A percentile compares a stretch with the other conserved stretches of the same genome.
Evolutionary conservation across 106 monocot species (phyloP).

Genomic region (Iris macrosiphon): DNA sequence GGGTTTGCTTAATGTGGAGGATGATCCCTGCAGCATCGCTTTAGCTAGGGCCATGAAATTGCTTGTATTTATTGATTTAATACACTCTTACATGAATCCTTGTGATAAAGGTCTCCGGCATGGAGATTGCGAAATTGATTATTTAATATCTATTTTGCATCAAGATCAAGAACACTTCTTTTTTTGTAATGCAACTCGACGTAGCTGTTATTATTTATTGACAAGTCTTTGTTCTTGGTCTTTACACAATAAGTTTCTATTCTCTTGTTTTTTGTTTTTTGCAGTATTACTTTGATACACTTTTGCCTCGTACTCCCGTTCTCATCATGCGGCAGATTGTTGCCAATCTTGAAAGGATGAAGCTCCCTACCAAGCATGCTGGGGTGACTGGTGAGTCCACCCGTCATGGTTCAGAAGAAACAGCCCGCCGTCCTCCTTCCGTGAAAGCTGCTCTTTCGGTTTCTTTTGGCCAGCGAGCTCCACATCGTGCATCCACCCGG

Average conservation of each 20-base stretch:
- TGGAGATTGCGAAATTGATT: too few relatives aligned
- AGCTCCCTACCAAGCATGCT: conserved; percentile 67
- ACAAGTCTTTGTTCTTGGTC: too few relatives aligned
- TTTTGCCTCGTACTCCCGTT: conserved; percentile 80
- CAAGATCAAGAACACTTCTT: too few relatives aligned
- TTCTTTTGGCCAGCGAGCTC: conserved; percentile 92
- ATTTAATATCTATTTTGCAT: too few relatives aligned
- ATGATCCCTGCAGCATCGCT: too few relatives aligned
- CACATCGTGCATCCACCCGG: conserved; percentile 84
- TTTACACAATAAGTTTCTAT: too few relatives aligned
- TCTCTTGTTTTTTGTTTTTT: too few relatives aligned
- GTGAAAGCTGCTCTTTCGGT: conserved; percentile 90
- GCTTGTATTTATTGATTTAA: too few relatives aligned
- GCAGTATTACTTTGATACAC: conserved; percentile 97
- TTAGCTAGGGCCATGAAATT: too few relatives aligned
- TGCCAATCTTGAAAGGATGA: conserved; percentile 61
- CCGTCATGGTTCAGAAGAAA: conserved; percentile 73
- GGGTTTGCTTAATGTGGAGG: too few relatives aligned
- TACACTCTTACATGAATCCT: too few relatives aligned
- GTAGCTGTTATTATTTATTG: not conserved
- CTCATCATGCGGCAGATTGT: conserved; percentile 67
- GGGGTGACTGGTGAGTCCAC: conserved; percentile 77
- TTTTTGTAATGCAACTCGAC: not conserved
- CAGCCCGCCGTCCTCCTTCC: conserved; percentile 79
- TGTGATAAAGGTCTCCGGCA: too few relatives aligned